Percentiles rank a stretch among this genome's conserved stretches.
These are phyloP conservation scores for Astragalus glycyphyllos DNA, from an alignment of 306 rosid species.

Conservation along the genomic window DNA sequence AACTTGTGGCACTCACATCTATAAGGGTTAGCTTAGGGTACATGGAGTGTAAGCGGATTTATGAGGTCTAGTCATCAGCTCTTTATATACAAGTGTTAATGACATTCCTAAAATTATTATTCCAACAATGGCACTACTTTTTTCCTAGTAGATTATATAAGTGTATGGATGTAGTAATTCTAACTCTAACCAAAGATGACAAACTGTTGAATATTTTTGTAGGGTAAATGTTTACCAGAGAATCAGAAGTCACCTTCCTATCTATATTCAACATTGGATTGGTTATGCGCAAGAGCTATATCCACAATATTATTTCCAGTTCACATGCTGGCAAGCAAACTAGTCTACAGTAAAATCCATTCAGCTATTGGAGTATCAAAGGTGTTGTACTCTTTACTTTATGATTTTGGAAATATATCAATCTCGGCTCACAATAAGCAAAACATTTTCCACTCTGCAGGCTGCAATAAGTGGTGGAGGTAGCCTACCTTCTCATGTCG, in stretches of 20 bases:
- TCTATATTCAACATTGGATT: constrained; percentile 65
- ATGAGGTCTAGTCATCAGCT: constrained; percentile 67
- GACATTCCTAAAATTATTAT: constrained; percentile 15
- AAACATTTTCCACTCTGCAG: constrained; percentile 61
- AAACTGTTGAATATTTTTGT: constrained; percentile 39
- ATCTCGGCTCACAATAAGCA: constrained; percentile 37
- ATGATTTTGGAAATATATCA: constrained; percentile 32
- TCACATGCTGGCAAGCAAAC: constrained; percentile 76
- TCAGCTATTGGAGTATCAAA: constrained; percentile 77
- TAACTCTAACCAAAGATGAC: not conserved
- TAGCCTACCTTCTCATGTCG: constrained; percentile 78
- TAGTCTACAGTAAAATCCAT: constrained; percentile 79
- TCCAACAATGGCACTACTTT: too few relatives aligned
- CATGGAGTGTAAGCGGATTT: constrained; percentile 88
- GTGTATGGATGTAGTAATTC: too few relatives aligned
- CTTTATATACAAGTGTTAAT: constrained; percentile 22
- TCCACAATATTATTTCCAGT: constrained; percentile 76
- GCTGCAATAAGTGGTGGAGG: constrained; percentile 98
- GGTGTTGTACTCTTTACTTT: constrained; percentile 50
- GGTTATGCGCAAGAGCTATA: constrained; percentile 78
- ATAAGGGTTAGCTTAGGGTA: constrained; percentile 74
- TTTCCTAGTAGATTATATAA: too few relatives aligned
- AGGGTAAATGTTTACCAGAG: constrained; percentile 81
- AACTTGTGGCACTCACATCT: constrained; percentile 78
- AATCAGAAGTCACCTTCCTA: constrained; percentile 62